phyloP scores from a whole-genome alignment of 306 rosid genomes.

The Sechiopsis laciniata region DNA sequence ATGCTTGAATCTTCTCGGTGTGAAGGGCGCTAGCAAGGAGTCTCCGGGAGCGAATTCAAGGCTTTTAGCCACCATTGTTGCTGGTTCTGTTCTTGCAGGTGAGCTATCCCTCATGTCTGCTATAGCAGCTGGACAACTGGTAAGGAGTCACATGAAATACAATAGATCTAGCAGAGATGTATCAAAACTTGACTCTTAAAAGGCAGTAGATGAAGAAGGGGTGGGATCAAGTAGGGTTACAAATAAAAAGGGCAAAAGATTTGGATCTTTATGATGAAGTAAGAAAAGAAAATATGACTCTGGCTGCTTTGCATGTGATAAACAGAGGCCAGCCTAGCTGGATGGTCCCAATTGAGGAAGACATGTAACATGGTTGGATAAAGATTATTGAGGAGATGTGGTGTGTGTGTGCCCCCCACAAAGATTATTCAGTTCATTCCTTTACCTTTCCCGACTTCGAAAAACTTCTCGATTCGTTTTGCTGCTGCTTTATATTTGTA shows the following conservation, averaged over 20 bases:
- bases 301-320: slow-evolving; percentile 15
- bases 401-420: neutral
- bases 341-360: slow-evolving; percentile 11
- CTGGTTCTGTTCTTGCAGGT: slow-evolving; percentile 58
- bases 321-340: neutral
- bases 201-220: neutral
- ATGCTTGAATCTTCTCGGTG: slow-evolving; percentile 57
- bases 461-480: neutral
- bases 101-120: slow-evolving; percentile 62
- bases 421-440: slow-evolving; percentile 4
- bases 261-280: neutral
- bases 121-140: slow-evolving; percentile 40
- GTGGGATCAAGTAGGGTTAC: neutral
- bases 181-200: slow-evolving; percentile 8
- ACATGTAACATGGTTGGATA: slow-evolving; percentile 12
- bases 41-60: slow-evolving; percentile 49
- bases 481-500: slow-evolving; percentile 5
- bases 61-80: slow-evolving; percentile 46
- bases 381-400: neutral
- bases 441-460: neutral
- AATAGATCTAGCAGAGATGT: slow-evolving; percentile 23
- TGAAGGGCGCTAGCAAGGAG: slow-evolving; percentile 50
- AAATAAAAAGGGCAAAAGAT: neutral
- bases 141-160: slow-evolving; percentile 19
- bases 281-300: neutral